Evolutionary conservation across 371 early-diverging fungal genomes (phyloP).

Genomic region (Apophysomyces ossiformis): DNA sequence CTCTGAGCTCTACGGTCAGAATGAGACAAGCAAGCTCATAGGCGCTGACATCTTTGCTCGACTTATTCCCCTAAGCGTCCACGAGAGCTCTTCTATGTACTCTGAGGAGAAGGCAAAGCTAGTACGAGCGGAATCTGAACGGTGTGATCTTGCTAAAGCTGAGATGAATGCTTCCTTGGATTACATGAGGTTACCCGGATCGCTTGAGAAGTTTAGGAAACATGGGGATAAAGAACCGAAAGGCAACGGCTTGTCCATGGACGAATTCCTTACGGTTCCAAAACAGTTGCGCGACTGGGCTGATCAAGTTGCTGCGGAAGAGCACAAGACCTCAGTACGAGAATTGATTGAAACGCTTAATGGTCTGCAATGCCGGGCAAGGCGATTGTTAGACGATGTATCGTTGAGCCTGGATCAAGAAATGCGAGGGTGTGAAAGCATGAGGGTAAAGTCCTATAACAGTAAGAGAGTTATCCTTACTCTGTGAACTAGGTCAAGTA

Average conservation of each 20-base stretch:
- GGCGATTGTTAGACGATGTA: constrained; percentile 67
- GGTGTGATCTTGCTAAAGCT: constrained; percentile 81
- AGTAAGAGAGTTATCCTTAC: neutral
- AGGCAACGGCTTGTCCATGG: constrained; percentile 54
- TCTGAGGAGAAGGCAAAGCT: constrained; percentile 95
- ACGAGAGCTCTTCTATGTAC: constrained; percentile 90
- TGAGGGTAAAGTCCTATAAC: constrained; percentile 59
- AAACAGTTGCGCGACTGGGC: constrained; percentile 65
- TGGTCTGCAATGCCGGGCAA: constrained; percentile 61
- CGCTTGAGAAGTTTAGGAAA: constrained; percentile 75
- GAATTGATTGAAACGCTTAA: constrained; percentile 66
- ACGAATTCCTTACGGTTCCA: constrained; percentile 66
- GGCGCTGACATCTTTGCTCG: constrained; percentile 87
- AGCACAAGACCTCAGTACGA: constrained; percentile 46
- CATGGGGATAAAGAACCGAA: constrained; percentile 33
- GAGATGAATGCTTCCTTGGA: constrained; percentile 85
- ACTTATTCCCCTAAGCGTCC: constrained; percentile 90
- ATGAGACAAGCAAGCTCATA: constrained; percentile 75
- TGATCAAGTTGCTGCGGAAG: constrained; percentile 60
- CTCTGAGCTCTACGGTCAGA: constrained; percentile 68
- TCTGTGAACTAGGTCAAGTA: constrained; percentile 59
- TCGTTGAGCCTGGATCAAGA: constrained; percentile 78
- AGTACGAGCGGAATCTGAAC: constrained; percentile 77
- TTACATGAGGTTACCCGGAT: constrained; percentile 83
- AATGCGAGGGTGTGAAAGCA: constrained; percentile 81